These are phyloP conservation scores for Terana coerulea DNA, from an alignment of 768 basidiomycete species.

Conservation along the genomic window DNA sequence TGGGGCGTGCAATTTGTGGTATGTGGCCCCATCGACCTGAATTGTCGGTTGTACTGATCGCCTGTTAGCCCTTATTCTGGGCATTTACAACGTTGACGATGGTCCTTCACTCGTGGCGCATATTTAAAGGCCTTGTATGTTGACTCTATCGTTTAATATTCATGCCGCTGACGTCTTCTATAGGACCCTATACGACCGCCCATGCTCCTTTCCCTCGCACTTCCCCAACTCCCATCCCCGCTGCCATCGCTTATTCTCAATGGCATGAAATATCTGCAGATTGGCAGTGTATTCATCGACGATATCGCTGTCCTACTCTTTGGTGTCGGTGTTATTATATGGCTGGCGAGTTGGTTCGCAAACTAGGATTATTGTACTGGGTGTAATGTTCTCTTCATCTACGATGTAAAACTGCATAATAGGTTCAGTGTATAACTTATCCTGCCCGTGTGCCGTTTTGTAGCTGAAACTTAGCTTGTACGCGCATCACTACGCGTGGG, in stretches of 20 bases:
- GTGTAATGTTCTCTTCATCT: too few relatives aligned
- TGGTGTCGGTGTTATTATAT: constrained; percentile 55
- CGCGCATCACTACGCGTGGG: too few relatives aligned
- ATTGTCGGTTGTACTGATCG: not conserved
- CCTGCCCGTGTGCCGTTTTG: too few relatives aligned
- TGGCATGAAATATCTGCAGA: constrained; percentile 61
- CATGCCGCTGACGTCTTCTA: not conserved
- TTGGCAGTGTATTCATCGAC: constrained; percentile 65
- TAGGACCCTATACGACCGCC: constrained; percentile 62
- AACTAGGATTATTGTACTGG: too few relatives aligned
- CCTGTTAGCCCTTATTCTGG: constrained; percentile 74
- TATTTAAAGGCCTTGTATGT: constrained; percentile 68
- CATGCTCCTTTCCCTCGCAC: constrained; percentile 50
- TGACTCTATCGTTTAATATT: not conserved
- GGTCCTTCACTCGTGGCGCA: constrained; percentile 64
- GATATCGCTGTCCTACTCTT: constrained; percentile 68
- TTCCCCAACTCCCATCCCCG: constrained; percentile 65
- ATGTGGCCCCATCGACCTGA: constrained; percentile 23
- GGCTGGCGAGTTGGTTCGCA: constrained; percentile 23
- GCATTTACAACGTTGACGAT: constrained; percentile 72
- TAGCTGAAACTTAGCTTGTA: too few relatives aligned
- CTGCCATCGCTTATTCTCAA: constrained; percentile 60
- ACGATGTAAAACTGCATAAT: too few relatives aligned
- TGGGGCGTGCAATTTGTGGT: constrained; percentile 60
- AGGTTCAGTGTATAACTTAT: too few relatives aligned